Evolutionary conservation across 352 stramenopile species (phyloP).

Genomic region (Pythium guiyangense): DNA sequence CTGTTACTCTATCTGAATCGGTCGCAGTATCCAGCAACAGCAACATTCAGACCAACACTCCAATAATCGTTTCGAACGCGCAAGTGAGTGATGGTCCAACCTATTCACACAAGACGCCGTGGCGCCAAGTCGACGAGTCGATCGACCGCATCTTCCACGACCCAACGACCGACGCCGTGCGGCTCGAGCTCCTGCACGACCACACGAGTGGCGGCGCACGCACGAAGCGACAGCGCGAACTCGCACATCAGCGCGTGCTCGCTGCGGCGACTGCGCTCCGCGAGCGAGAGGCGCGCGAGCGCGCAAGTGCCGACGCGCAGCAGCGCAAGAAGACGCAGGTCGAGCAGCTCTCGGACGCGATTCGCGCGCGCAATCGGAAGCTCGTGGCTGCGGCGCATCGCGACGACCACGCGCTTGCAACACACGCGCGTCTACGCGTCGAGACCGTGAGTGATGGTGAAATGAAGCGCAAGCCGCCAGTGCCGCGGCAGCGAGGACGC

Average conservation of each 20-base stretch:
- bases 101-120: slow-evolving; percentile 7
- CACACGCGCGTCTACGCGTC: neutral
- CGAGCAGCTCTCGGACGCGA: slow-evolving; percentile 42
- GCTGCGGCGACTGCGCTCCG: slow-evolving; percentile 36
- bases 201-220: slow-evolving; percentile 6
- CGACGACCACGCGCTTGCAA: too few relatives aligned
- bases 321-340: slow-evolving; percentile 39
- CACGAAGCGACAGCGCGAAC: slow-evolving; percentile 32
- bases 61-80: neutral
- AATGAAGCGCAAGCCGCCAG: neutral
- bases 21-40: neutral
- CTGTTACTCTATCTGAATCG: too few relatives aligned
- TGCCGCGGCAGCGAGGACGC: neutral
- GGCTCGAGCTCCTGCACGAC: slow-evolving; percentile 33
- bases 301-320: neutral
- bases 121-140: slow-evolving; percentile 38
- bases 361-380: slow-evolving; percentile 50
- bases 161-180: slow-evolving; percentile 41
- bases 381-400: neutral
- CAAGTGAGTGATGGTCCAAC: neutral
- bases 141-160: slow-evolving; percentile 64
- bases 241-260: slow-evolving; percentile 39
- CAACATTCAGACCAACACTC: neutral
- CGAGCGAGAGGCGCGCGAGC: slow-evolving; percentile 22
- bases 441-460: neutral